Percentiles rank a stretch among this genome's conserved stretches.
phyloP scores from a whole-genome alignment of 2,329 filamentous ascomycete species.

The Verticillium nubilum region DNA sequence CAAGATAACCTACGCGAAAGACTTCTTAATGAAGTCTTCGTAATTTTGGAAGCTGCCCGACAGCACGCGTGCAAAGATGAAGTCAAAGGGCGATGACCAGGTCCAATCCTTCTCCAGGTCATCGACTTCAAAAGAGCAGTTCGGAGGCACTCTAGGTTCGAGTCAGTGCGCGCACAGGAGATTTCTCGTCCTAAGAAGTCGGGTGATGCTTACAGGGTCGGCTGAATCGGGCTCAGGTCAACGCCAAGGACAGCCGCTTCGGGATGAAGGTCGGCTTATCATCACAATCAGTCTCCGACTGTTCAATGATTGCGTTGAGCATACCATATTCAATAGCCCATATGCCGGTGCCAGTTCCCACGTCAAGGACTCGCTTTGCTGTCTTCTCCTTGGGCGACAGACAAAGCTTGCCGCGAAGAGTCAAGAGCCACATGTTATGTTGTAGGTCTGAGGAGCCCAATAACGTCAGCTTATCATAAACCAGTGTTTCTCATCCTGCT shows the following conservation, averaged over 20 bases:
- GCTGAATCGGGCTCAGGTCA: conserved; percentile 28
- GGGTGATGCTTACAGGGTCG: conserved; percentile 17
- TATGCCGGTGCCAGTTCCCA: conserved; percentile 20
- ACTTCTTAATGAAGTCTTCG: conserved; percentile 16
- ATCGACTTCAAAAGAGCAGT: conserved; percentile 37
- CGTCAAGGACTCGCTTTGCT: conserved; percentile 15
- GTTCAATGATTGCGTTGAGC: too few species aligned
- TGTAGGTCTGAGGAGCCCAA: conserved; percentile 21
- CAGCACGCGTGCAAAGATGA: conserved; percentile 26
- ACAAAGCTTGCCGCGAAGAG: conserved; percentile 23
- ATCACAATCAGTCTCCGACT: not conserved
- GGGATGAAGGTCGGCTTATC: conserved; percentile 9
- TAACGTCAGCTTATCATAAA: too few species aligned
- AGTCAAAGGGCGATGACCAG: conserved; percentile 25
- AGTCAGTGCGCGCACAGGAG: conserved; percentile 18
- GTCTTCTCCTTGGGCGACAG: conserved; percentile 17
- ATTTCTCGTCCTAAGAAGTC: conserved; percentile 9
- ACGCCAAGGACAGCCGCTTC: conserved; percentile 21
- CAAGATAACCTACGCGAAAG: conserved; percentile 10
- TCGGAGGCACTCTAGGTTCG: conserved; percentile 30
- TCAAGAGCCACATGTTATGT: conserved; percentile 27
- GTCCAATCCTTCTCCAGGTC: conserved; percentile 29
- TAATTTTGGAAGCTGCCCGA: conserved; percentile 20
- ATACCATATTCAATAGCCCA: conserved; percentile 21
- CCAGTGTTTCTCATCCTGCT: too few species aligned